These are phyloP conservation scores for Macadamia tetraphylla DNA, from an alignment of 164 flowering plant species.

Conservation along the genomic window DNA sequence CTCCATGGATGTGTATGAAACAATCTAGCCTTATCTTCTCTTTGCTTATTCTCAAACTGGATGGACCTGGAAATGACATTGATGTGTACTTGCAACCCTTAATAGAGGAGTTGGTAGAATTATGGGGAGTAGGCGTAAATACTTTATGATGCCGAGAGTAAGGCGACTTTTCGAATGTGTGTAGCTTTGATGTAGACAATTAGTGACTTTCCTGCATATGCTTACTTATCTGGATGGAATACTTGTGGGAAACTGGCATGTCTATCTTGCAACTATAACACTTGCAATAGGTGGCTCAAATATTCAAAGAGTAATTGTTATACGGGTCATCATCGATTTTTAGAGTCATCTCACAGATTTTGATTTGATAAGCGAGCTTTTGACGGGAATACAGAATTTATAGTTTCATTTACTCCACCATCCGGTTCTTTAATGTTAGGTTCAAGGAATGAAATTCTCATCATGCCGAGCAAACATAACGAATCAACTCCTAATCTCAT, in stretches of 20 bases:
- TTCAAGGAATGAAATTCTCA: not conserved
- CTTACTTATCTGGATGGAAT: constrained; percentile 4
- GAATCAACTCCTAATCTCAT: too few relatives aligned
- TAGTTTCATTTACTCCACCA: not conserved
- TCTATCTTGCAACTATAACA: constrained; percentile 10
- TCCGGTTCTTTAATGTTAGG: not conserved
- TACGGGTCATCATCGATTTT: constrained; percentile 7
- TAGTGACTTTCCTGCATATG: constrained; percentile 23
- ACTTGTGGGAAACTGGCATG: constrained; percentile 9
- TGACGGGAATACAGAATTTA: not conserved
- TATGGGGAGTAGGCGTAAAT: not conserved
- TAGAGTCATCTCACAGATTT: not conserved
- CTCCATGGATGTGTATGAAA: constrained; percentile 13
- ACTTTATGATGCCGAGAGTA: constrained; percentile 13
- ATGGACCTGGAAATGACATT: too few relatives aligned
- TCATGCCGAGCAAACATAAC: too few relatives aligned
- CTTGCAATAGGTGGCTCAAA: not conserved
- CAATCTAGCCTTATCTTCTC: constrained; percentile 2
- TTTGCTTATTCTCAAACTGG: not conserved
- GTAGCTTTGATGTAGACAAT: constrained; percentile 24
- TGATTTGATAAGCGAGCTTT: not conserved
- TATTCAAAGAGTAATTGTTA: constrained; percentile 1
- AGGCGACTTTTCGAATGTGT: constrained; percentile 8
- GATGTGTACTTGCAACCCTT: too few relatives aligned
- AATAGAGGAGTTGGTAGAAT: too few relatives aligned